Base-by-base conservation (phyloP, 768 basidiomycete species). In the Tylopilus subfusipes region DNA sequence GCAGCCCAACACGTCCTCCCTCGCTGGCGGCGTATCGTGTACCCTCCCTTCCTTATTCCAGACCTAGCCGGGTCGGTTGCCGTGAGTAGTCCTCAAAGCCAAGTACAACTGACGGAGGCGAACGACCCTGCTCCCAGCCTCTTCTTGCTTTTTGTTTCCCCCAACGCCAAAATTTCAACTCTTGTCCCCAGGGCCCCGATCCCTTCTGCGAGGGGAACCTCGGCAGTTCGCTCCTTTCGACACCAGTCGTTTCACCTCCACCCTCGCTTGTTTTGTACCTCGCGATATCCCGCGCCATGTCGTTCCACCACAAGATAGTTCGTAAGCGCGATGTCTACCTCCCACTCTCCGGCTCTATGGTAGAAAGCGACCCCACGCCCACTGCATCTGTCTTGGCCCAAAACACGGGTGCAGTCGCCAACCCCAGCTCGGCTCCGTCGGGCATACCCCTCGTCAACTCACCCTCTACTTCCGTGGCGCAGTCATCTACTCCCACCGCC, bases 151-250 rank as follows among this genome's bases (percentile, higher is more conserved):
- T 48, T 55, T 10, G 18, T 10, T 13, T 19, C 25, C 29, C 30
- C 36, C 48, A 36, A 3, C 16, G 24, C 33, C 48, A 42, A 40
- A 7, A 36, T 33, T 7, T 30, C 49, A 24, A 27, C 22, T 30
- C 33, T 54, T n/a, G 27, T 33, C 27, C 30, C 49, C 43, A 46
- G 42, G 24, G 34, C 30, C 46, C 44, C 40, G 45, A 48, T 65
- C 59, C 63, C 63, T 59, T 65, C 63, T 57, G 63, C 44, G 60
- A 64, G 55, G 63, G 62, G 60, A 55, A 22, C n/a, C 34, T 30
- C 42, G 21, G 36, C 44, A 38, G 14, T 51, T 9, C 57, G 33
- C 43, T 69, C 66, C 34, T 66, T 68, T 65, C 40, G n/a, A 38
- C 7, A 16, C 40, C 55, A 29, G 2, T 60, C 57, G 3, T 52